These are phyloP conservation scores for Termitomyces sp. DNA, from an alignment of 768 basidiomycete genomes.

Conservation along the genomic window DNA sequence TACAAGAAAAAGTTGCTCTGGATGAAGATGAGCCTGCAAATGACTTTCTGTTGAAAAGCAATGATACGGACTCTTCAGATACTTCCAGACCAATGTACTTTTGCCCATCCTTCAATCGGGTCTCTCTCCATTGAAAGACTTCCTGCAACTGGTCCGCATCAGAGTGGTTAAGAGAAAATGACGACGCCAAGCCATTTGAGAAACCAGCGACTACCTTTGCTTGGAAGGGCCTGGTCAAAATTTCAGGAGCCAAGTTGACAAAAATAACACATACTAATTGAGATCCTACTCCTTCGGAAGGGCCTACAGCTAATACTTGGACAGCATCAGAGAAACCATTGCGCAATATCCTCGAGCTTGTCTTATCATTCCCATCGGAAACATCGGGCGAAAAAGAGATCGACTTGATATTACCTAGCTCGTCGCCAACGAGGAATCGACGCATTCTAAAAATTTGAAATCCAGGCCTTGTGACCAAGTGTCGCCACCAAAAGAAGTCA, in stretches of 20 bases:
- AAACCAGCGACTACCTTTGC: conserved; percentile 64
- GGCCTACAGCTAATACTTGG: conserved; percentile 26
- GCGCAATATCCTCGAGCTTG: conserved; percentile 26
- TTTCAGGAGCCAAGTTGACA: not conserved
- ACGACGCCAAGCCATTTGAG: conserved; percentile 49
- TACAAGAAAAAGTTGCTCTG: conserved; percentile 63
- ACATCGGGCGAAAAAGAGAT: conserved; percentile 35
- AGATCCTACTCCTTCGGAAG: conserved; percentile 15
- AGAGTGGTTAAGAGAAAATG: conserved; percentile 39
- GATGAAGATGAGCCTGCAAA: not conserved
- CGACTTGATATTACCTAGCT: conserved; percentile 71
- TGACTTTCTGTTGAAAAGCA: not conserved
- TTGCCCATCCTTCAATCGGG: conserved; percentile 45
- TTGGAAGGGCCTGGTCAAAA: conserved; percentile 24
- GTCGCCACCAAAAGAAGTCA: not conserved
- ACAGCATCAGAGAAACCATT: conserved; percentile 29
- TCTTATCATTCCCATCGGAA: conserved; percentile 26
- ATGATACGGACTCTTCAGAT: conserved; percentile 39
- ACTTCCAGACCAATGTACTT: conserved; percentile 59
- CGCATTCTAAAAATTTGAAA: conserved; percentile 36
- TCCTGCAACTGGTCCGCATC: conserved; percentile 28
- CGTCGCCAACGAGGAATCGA: conserved; percentile 72
- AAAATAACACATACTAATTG: conserved; percentile 32
- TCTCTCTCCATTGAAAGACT: conserved; percentile 58
- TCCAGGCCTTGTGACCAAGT: not conserved